Percentiles rank a stretch among this genome's conserved stretches.
Conservation (phyloP, 306 rosid species). For the Hippophae tibetana region DNA sequence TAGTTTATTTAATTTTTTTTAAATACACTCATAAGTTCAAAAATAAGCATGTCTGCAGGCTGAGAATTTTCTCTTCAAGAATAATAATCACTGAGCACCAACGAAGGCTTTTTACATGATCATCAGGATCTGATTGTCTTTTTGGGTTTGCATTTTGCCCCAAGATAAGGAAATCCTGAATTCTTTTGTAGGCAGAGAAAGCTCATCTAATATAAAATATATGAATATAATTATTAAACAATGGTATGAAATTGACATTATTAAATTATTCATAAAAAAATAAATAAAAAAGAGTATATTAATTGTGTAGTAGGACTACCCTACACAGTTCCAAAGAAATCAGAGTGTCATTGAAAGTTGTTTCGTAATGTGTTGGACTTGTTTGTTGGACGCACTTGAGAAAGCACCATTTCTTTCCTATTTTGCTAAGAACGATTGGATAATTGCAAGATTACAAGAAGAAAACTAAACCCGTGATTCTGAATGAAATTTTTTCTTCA, state of each 20-base stretch:
- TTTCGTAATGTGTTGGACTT: constrained; percentile 65
- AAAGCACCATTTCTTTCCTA: constrained; percentile 35
- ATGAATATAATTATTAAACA: constrained; percentile 21
- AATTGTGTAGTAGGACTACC: too few species aligned
- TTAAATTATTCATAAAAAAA: too few species aligned
- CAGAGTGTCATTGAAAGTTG: constrained; percentile 46
- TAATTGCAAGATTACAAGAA: constrained; percentile 71
- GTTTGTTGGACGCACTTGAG: constrained; percentile 48
- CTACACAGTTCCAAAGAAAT: background rate
- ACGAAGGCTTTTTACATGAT: constrained; percentile 26
- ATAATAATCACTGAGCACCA: constrained; percentile 31
- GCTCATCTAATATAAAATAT: constrained; percentile 10
- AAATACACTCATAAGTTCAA: too few species aligned
- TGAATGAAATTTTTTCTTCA: constrained; percentile 18
- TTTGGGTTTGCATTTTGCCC: constrained; percentile 44
- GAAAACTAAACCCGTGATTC: constrained; percentile 25
- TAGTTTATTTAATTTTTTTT: too few species aligned
- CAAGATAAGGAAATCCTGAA: constrained; percentile 37
- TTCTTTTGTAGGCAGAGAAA: constrained; percentile 36
- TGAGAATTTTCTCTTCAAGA: background rate
- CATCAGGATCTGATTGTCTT: constrained; percentile 35
- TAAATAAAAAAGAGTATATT: too few species aligned
- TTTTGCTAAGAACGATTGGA: constrained; percentile 45
- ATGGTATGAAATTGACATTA: constrained; percentile 43
- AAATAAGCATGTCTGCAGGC: too few species aligned